phyloP scores from a whole-genome alignment of 306 rosid genomes.

The Oxytropis ochrocephala region DNA sequence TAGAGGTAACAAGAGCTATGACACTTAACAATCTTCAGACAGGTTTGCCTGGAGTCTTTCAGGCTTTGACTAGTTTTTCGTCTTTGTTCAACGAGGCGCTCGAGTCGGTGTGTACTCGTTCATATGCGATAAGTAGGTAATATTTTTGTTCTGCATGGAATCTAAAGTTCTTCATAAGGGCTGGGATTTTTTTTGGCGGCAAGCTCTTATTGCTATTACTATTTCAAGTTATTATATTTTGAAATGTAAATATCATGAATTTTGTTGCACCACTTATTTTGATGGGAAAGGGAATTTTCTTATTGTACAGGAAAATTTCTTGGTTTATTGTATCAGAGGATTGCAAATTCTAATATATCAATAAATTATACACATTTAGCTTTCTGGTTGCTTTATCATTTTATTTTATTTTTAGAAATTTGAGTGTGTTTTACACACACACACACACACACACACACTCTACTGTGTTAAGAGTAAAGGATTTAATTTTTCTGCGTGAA shows the following conservation, averaged over 20 bases:
- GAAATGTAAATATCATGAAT: constrained; percentile 70
- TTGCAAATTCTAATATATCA: constrained; percentile 38
- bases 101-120: constrained; percentile 60
- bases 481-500: no score
- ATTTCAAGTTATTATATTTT: constrained; percentile 34
- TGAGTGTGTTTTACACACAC: no score
- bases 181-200: constrained; percentile 37
- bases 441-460: no score
- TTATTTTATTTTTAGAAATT: no score
- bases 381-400: not conserved
- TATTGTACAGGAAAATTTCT: constrained; percentile 67
- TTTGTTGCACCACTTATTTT: constrained; percentile 49
- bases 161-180: constrained; percentile 34
- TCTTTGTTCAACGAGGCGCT: constrained; percentile 79
- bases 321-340: constrained; percentile 50
- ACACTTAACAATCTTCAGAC: constrained; percentile 91
- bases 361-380: constrained; percentile 44
- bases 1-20: constrained; percentile 88
- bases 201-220: constrained; percentile 33
- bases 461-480: no score
- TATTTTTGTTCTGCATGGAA: constrained; percentile 20
- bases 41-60: constrained; percentile 95
- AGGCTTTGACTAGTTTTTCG: constrained; percentile 88
- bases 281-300: constrained; percentile 36
- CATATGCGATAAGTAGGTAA: constrained; percentile 73